Base-by-base conservation (phyloP, 768 basidiomycete genomes). In the Pleurotus sapidus region DNA sequence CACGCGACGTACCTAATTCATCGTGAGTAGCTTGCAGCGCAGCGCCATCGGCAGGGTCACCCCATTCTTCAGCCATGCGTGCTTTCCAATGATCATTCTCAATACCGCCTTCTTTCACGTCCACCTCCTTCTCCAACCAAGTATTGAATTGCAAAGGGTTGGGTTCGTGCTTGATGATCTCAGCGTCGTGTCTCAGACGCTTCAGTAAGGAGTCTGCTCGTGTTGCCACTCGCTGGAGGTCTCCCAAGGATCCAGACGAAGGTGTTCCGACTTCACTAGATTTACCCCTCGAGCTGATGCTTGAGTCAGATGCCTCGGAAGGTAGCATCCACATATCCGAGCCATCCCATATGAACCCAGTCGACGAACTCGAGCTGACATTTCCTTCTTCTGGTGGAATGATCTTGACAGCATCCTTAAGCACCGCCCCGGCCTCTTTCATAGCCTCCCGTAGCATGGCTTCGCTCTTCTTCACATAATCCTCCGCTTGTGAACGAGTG, bases 391-490 rank as follows among this genome's bases (percentile, higher is more conserved):
- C 87, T 1, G 95, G 95, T 0, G 95, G 95, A 12, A 98, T 78
- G 50, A 97, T 89, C 69, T 95, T 95, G 64, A 98, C 93, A 9
- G 92, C 93, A 49, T 98, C 95, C 53, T 81, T 85, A 8, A 95
- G 74, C 14, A 88, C 87, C 60, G 90, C 93, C 57, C 90, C 82
- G 5, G 91, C 89, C 64, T 92, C 91, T 64, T 84, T 88, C 64
- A 91, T 80, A 2, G 85, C 89, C 57, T 87, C 88, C 40, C 82
- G 77, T 27, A 89, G 68, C 34, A 88, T 65, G 6, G 69, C 77
- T 61, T 89, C 87, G 67, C 87, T 87, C 75, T 85, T 88, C 64
- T 87, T 84, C 27, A 89, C 82, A 66, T 93, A 93, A 63, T 91
- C 93, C 68, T 93, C 93, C 5, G 91, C 91, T 60, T 89, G 88